Percentiles rank a stretch among this genome's conserved stretches.
Conservation (phyloP, 2,329 filamentous ascomycete genomes). For the Hypoxylon sp. region DNA sequence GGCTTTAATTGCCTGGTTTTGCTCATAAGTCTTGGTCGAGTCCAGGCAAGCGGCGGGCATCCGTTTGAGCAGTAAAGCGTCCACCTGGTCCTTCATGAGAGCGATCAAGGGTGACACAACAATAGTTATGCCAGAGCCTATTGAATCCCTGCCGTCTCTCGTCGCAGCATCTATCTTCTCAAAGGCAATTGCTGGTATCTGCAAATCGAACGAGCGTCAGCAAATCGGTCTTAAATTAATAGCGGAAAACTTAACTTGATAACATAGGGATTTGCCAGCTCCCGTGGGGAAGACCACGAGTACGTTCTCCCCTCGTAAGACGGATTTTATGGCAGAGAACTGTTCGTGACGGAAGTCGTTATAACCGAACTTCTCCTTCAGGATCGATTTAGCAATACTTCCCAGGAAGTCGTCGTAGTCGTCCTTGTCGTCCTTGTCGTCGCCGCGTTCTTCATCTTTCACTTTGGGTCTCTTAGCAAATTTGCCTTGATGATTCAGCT, state of each 20-base stretch:
- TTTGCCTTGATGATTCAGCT: constrained; percentile 6
- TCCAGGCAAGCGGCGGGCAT: constrained; percentile 69
- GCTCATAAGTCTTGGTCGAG: constrained; percentile 67
- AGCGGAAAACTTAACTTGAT: constrained; percentile 57
- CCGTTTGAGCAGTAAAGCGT: constrained; percentile 64
- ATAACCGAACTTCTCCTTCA: constrained; percentile 59
- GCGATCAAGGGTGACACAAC: constrained; percentile 71
- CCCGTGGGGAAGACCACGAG: constrained; percentile 65
- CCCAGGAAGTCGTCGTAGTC: constrained; percentile 41
- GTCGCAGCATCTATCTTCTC: constrained; percentile 58
- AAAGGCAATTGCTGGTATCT: constrained; percentile 65
- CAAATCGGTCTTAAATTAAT: background rate
- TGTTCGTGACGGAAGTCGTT: constrained; percentile 62
- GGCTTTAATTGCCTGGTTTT: constrained; percentile 58
- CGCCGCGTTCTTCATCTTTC: constrained; percentile 13
- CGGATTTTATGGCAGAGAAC: constrained; percentile 57
- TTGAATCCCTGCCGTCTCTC: constrained; percentile 47
- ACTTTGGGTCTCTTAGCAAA: constrained; percentile 24
- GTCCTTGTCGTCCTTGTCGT: constrained; percentile 25
- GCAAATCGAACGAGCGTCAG: background rate
- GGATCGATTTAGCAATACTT: constrained; percentile 45
- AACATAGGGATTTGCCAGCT: constrained; percentile 66
- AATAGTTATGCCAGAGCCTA: constrained; percentile 66
- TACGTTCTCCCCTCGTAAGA: constrained; percentile 59
- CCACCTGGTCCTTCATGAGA: constrained; percentile 74